These are phyloP conservation scores for Candida orba DNA, from an alignment of 805 yeast genomes.

Conservation along the genomic window DNA sequence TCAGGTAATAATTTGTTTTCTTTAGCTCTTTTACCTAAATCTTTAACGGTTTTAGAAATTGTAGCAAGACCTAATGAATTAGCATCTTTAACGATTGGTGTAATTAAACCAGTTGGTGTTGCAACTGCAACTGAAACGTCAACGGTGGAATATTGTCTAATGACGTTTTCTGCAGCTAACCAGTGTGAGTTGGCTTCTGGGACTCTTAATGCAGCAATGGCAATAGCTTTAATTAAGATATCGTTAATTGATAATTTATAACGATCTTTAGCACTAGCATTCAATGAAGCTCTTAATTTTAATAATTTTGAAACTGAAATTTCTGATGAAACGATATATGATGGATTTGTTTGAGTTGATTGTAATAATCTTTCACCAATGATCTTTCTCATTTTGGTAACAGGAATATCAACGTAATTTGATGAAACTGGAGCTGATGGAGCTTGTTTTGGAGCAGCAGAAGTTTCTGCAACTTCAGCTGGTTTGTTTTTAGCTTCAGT, in stretches of 20 bases:
- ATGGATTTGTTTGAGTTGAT: slow-evolving; percentile 83
- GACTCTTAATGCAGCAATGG: slow-evolving; percentile 81
- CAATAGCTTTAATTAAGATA: slow-evolving; percentile 87
- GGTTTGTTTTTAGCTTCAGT: slow-evolving; percentile 34
- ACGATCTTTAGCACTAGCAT: slow-evolving; percentile 76
- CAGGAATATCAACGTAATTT: slow-evolving; percentile 72
- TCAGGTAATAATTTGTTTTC: slow-evolving; percentile 88
- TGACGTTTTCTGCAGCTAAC: slow-evolving; percentile 82
- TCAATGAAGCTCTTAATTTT: slow-evolving; percentile 86
- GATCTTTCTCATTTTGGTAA: slow-evolving; percentile 88
- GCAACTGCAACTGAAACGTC: slow-evolving; percentile 98
- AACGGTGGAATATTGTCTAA: slow-evolving; percentile 85
- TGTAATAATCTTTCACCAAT: slow-evolving; percentile 83
- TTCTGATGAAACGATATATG: slow-evolving; percentile 84
- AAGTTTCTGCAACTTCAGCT: slow-evolving; percentile 10
- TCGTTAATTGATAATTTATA: slow-evolving; percentile 93
- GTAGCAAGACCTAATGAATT: slow-evolving; percentile 77
- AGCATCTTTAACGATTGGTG: slow-evolving; percentile 91
- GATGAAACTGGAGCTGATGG: slow-evolving; percentile 37
- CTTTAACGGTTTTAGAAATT: slow-evolving; percentile 82
- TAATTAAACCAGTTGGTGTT: slow-evolving; percentile 93
- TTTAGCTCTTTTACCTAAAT: slow-evolving; percentile 93
- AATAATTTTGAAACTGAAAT: slow-evolving; percentile 84
- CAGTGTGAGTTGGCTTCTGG: slow-evolving; percentile 94
- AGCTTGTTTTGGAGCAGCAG: slow-evolving; percentile 29